These are phyloP conservation scores for Kazachstania taianensis DNA, from an alignment of 805 yeast genomes.

Conservation along the genomic window DNA sequence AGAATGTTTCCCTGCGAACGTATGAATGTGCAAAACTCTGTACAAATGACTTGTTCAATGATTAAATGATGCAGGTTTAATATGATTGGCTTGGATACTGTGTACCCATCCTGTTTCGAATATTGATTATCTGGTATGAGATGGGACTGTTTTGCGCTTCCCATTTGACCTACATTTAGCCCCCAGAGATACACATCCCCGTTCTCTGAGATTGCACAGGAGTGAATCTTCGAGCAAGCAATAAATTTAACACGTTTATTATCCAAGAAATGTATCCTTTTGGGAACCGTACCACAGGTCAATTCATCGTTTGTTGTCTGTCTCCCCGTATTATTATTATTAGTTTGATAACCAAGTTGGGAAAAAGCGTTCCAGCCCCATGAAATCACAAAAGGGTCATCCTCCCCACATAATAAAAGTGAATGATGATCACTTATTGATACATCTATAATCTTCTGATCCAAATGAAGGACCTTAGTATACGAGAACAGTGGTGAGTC, in stretches of 20 bases:
- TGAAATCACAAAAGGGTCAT: conserved; percentile 44
- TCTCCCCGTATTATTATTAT: too few species aligned
- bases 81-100: conserved; percentile 13
- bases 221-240: conserved; percentile 59
- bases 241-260: conserved; percentile 32
- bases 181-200: conserved; percentile 63
- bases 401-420: conserved; percentile 45
- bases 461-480: conserved; percentile 32
- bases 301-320: conserved; percentile 21
- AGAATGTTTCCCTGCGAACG: conserved; percentile 49
- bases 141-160: conserved; percentile 33
- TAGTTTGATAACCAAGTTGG: conserved; percentile 52
- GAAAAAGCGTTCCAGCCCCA: conserved; percentile 71
- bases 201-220: conserved; percentile 43
- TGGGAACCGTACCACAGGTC: conserved; percentile 19
- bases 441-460: conserved; percentile 28
- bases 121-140: conserved; percentile 36
- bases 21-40: conserved; percentile 62
- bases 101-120: conserved; percentile 33
- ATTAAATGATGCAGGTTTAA: conserved; percentile 16
- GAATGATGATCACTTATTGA: conserved; percentile 61
- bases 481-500: conserved; percentile 35
- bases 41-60: conserved; percentile 49
- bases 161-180: conserved; percentile 73
- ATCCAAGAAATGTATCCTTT: conserved; percentile 17